A percentile compares a stretch with the other conserved stretches of the same genome.
Conservation (phyloP, 2,329 filamentous ascomycete genomes). For the Cercospora janseana region DNA sequence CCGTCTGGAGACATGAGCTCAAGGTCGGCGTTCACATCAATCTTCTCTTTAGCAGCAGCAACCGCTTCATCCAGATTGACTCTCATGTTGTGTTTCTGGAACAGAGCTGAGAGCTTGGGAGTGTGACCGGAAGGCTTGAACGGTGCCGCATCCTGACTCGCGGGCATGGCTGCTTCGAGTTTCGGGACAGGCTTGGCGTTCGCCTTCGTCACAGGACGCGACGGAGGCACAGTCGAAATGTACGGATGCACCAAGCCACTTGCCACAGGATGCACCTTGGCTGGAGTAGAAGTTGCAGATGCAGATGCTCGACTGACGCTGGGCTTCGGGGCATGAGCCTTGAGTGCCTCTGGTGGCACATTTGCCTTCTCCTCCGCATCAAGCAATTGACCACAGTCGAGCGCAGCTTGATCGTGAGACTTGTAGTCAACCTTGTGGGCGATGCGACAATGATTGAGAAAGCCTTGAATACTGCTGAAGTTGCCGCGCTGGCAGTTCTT, state of each 20-base stretch:
- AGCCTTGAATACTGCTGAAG: conserved; percentile 96
- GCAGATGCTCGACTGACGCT: conserved; percentile 18
- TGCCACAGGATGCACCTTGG: conserved; percentile 17
- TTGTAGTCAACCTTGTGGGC: conserved; percentile 91
- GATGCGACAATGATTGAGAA: conserved; percentile 98
- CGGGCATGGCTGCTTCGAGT: conserved; percentile 12
- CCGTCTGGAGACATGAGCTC: conserved; percentile 31
- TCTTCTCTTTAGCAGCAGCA: conserved; percentile 33
- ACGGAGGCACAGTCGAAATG: conserved; percentile 25
- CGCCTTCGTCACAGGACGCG: conserved; percentile 18
- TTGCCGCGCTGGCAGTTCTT: conserved; percentile 81
- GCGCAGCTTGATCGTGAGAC: conserved; percentile 90
- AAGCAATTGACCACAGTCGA: conserved; percentile 79
- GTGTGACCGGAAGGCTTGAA: conserved; percentile 43
- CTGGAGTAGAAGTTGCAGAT: conserved; percentile 22
- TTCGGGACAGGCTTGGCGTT: conserved; percentile 19
- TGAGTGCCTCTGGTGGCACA: conserved; percentile 32
- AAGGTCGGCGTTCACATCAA: conserved; percentile 37
- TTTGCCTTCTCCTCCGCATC: conserved; percentile 60
- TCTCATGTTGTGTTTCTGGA: conserved; percentile 43
- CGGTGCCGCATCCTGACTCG: conserved; percentile 12
- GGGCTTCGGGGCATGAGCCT: conserved; percentile 22
- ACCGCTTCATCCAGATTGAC: conserved; percentile 39
- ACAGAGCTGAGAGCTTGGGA: conserved; percentile 44
- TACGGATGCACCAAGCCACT: conserved; percentile 34